Base-by-base conservation (phyloP, 1,139 yeast genomes). In the Kodamaea sp. region DNA sequence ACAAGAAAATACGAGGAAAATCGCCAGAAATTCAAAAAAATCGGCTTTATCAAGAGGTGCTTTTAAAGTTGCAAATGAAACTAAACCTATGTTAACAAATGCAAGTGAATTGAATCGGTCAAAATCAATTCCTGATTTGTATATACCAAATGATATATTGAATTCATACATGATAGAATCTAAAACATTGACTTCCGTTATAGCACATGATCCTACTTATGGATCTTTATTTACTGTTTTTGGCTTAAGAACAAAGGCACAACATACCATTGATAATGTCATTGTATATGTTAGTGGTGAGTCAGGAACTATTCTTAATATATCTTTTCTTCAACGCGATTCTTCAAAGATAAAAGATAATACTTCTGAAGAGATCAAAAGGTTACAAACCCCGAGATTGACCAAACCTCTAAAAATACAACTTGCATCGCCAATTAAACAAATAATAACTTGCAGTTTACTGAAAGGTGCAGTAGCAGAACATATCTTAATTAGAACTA, bases 201-300 rank as follows among this genome's bases (percentile, higher is more conserved):
- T 53, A 10, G 64, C 70, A 2, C 68, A 61, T 44, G 76, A 73
- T 46, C 75, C 78, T 0, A 57, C 64, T 0, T 49, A 48, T 37
- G 70, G 72, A 0, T 40, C 52, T 5, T 30, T 60, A 7, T 46
- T 64, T 24, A 40, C 50, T 9, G 42, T 58, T 8, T 60, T 62
- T 39, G 50, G 50, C 34, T 33, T 59, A 2, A 43, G 52, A 29
- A 43, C 47, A 7, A 47, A 45, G 25, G 43, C 35, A 28, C 2
- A 40, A 5, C 20, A 15, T 30, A n/a, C 8, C 4, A n/a, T 44
- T 8, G 41, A 44, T 4, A 48, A 50, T 11, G 60, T 59, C 6
- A 55, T 67, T 20, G 70, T 66, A 0, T 70, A 54, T 47, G 67
- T 58, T 2, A 53, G 67, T 1, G 75, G 75, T 0, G 54, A 52